These are phyloP conservation scores for Backusella liffmaniae DNA, from an alignment of 192 early-diverging fungal species.

Conservation along the genomic window DNA sequence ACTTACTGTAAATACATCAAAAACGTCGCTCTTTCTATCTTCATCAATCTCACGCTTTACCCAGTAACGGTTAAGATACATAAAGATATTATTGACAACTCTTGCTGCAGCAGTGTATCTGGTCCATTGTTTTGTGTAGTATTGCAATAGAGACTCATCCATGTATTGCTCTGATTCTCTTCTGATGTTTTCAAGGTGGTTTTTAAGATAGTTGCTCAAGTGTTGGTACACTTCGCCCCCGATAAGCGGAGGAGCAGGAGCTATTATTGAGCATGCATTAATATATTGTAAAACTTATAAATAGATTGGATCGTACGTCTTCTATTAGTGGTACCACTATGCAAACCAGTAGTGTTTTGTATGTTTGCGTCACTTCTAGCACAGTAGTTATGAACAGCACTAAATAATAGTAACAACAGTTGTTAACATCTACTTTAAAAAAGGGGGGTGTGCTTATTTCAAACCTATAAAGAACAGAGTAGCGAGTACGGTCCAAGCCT, in stretches of 20 bases:
- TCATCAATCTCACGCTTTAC: slow-evolving; percentile 96
- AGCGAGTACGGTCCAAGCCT: slow-evolving; percentile 70
- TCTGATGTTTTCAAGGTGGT: slow-evolving; percentile 49
- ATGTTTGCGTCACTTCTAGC: slow-evolving; percentile 14
- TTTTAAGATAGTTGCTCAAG: slow-evolving; percentile 52
- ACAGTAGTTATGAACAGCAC: slow-evolving; percentile 33
- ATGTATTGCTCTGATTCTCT: slow-evolving; percentile 58
- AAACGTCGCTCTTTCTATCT: slow-evolving; percentile 78
- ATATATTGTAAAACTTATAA: not conserved
- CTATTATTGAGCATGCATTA: not conserved
- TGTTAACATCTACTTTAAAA: not conserved
- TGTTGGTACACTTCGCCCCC: slow-evolving; percentile 55
- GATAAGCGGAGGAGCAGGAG: slow-evolving; percentile 50
- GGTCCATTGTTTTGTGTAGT: slow-evolving; percentile 88
- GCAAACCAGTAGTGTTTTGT: slow-evolving; percentile 1
- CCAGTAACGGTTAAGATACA: slow-evolving; percentile 97
- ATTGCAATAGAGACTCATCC: slow-evolving; percentile 83
- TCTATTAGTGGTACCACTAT: not conserved
- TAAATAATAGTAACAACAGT: not conserved
- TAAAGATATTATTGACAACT: slow-evolving; percentile 88
- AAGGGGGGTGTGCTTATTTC: not conserved
- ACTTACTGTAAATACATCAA: slow-evolving; percentile 92
- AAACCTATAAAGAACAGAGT: slow-evolving; percentile 89
- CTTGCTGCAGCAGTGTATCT: slow-evolving; percentile 84
- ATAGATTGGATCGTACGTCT: slow-evolving; percentile 5